Conservation (phyloP, 129 eudicot species). For the Daucus carota region DH1_v3.0 NC_030381.2:1261501-1262000, state of each 20-base stretch:
- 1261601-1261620: neutral
- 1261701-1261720: conserved; percentile 70
- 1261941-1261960: conserved; percentile 84
- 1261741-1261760: conserved; percentile 43
- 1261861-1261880: no score
- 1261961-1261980: conserved; percentile 61
- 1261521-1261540: no score
- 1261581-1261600: neutral
- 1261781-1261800: neutral
- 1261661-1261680: conserved; percentile 65
- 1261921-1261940: conserved; percentile 86
- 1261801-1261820: neutral
- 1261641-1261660: conserved; percentile 68
- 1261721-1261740: conserved; percentile 86
- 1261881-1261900: neutral
- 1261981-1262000: conserved; percentile 79
- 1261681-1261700: conserved; percentile 84
- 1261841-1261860: no score
- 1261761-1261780: neutral
- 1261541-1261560: neutral
- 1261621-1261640: neutral
- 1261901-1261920: conserved; percentile 73
- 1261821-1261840: no score
- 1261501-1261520: conserved; percentile 47
- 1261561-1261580: neutral